Percentiles rank a stretch among this genome's conserved stretches.
Conservation (phyloP, 257 asterid genomes). For the Gentiana straminea region DNA sequence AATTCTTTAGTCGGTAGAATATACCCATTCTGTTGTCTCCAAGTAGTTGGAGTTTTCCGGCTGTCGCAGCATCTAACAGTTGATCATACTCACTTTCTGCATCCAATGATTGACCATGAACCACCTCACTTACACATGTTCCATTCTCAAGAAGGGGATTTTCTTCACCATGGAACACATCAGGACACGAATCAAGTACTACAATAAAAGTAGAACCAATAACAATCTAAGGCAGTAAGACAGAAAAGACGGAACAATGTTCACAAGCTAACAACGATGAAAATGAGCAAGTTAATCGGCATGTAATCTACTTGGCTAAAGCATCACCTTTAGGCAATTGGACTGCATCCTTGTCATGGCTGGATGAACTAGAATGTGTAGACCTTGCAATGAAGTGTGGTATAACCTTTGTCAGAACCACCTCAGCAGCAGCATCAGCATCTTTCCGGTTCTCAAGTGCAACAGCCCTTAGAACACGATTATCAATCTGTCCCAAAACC, state of each 20-base stretch:
- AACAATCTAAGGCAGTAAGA: no score
- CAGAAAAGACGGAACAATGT: no score
- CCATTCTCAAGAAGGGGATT: slow-evolving; percentile 10
- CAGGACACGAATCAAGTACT: slow-evolving; percentile 8
- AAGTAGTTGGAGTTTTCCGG: slow-evolving; percentile 9
- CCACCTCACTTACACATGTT: slow-evolving; percentile 16
- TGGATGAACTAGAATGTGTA: slow-evolving; percentile 17
- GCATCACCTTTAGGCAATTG: slow-evolving; percentile 28
- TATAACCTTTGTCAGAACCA: slow-evolving; percentile 53
- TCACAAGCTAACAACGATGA: no score
- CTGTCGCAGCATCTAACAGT: slow-evolving; percentile 16
- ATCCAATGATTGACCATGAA: slow-evolving; percentile 14
- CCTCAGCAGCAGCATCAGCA: slow-evolving; percentile 53
- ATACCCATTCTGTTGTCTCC: slow-evolving; percentile 11
- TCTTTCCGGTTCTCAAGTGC: slow-evolving; percentile 74
- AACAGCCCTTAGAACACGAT: slow-evolving; percentile 67
- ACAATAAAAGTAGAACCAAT: no score
- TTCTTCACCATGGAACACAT: slow-evolving; percentile 1
- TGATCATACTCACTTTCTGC: slow-evolving; percentile 17
- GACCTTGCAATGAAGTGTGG: slow-evolving; percentile 44
- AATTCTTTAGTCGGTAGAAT: no score
- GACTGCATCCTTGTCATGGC: slow-evolving; percentile 6
- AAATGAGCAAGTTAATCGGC: no score
- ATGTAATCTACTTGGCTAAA: no score
- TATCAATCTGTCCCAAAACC: slow-evolving; percentile 44